Base-by-base conservation (phyloP, 2,329 filamentous ascomycete genomes). In the Torrubiella hemipterigena region DNA sequence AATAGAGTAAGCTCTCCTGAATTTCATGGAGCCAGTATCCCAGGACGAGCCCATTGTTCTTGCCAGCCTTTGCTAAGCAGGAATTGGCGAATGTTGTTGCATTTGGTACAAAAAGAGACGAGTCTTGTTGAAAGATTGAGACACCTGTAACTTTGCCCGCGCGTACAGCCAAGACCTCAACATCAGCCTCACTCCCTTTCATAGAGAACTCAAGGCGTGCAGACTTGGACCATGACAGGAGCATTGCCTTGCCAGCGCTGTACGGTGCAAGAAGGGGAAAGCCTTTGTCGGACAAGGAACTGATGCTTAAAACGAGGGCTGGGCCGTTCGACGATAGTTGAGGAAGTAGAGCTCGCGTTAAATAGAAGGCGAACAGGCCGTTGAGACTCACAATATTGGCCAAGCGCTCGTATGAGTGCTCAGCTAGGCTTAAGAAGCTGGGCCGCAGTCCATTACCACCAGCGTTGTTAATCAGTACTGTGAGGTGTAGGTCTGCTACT, bases 381-480 rank as follows among this genome's bases (percentile, higher is more conserved):
- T 72, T 73, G 33, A 64, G 46, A 32, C 58, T 57, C 33, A 69
- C 48, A 16, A 58, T 52, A 9, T 37, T 27, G 38, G 33, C 49
- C 34, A 67, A 46, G 17, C 62, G 48, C 0, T 49, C 40, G 10
- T 47, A 42, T 1, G 51, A 45, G 9, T 49, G 48, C 2, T 56
- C 43, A 10, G 52, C 44, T 4, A 69, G 44, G 3, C 51, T 38
- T 4, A 43, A 44, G 35, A 53, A 65, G 3, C 42, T 34, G 4
- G 50, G 45, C 32, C 49, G 28, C 9, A 37, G 31, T 4, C 39
- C 31, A 5, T 41, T 46, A 10, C 63, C 64, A 13, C 70, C 69
- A 0, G 69, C 62, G 45, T 74, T 75, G 49, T 75, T 75, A 41
- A 76, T 47, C 17, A 76, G 50, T 3, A 74, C 49, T 1, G 62